Conservation (phyloP, 352 stramenopile genomes). For the Saprolegnia parasitica region DNA sequence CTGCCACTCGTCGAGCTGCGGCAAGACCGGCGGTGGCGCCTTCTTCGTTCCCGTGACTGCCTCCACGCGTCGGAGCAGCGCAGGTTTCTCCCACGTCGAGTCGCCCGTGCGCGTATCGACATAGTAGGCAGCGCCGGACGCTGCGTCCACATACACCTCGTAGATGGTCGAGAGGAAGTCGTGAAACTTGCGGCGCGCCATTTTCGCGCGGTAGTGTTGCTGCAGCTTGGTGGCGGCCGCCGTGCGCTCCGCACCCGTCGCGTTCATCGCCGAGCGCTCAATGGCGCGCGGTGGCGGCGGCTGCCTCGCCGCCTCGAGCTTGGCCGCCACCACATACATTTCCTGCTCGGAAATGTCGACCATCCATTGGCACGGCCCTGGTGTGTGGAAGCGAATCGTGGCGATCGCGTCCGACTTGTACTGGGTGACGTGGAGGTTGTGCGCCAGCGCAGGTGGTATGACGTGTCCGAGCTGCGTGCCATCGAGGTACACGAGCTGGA, state of each 20-base stretch:
- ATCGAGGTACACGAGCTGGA: slow-evolving; percentile 65
- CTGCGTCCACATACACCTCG: slow-evolving; percentile 44
- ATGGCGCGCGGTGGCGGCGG: slow-evolving; percentile 23
- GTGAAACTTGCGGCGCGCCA: slow-evolving; percentile 58
- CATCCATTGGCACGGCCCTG: slow-evolving; percentile 38
- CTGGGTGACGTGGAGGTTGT: slow-evolving; percentile 60
- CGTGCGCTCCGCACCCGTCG: slow-evolving; percentile 55
- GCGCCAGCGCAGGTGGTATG: slow-evolving; percentile 43
- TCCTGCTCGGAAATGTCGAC: slow-evolving; percentile 50
- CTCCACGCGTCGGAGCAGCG: slow-evolving; percentile 28
- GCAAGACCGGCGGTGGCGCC: slow-evolving; percentile 3
- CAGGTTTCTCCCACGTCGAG: slow-evolving; percentile 49
- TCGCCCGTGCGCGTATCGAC: slow-evolving; percentile 61
- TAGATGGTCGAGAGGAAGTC: slow-evolving; percentile 52
- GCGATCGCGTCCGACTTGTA: slow-evolving; percentile 33
- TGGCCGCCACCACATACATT: slow-evolving; percentile 49
- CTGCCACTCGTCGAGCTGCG: slow-evolving; percentile 40
- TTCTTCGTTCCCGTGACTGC: not conserved
- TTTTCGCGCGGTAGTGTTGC: slow-evolving; percentile 60
- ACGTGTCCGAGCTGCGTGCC: slow-evolving; percentile 43
- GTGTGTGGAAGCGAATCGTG: slow-evolving; percentile 47
- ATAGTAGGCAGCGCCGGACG: slow-evolving; percentile 48
- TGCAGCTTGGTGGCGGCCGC: slow-evolving; percentile 58
- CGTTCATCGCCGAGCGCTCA: slow-evolving; percentile 46
- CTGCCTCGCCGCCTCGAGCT: slow-evolving; percentile 38